Evolutionary conservation across 768 basidiomycete species (phyloP), one percentile per base, ranked within the genome.

Genomic region (Tubosaeta sp.): DNA sequence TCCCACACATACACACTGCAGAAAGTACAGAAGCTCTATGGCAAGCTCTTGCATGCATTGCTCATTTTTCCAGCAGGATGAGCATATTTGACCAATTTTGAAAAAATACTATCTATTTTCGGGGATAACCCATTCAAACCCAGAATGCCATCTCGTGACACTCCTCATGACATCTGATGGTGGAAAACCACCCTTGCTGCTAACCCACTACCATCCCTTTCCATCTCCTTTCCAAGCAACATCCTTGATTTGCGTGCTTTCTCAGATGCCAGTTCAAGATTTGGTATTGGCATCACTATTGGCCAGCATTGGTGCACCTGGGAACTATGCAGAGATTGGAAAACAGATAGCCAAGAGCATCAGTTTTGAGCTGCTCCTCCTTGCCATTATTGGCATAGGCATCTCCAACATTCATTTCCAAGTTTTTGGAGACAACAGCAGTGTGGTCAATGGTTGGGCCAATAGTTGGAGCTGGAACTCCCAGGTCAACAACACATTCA

Each of bases 291-390:
- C 0, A 41, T 68, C 34, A 24, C 9, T 12, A 24, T 24, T 18
- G 22, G 21, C 12, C n/a, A n/a, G n/a, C n/a, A n/a, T n/a, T n/a
- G n/a, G n/a, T n/a, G n/a, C n/a, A 8, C 25, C 25, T 27, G 25
- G 25, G 25, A 27, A 27, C 25, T 27, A 27, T 27, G 25, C 8
- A 11, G 22, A 6, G 11, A n/a, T 9, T 53, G 55, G 74, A 30
- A 66, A n/a, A 69, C 69, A 0, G 55, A 61, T 13, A 50, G 59
- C 0, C 29, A 66, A 1, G 54, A 71, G 70, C 0, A 53, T 77
- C 10, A 71, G 72, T 0, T 72, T 80, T 46, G 64, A 76, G 22
- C 55, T 78, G n/a, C 71, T 77, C 30, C 51, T 70, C 19, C 40
- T 7, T 1, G 40, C 62, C 7, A 44, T 67, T 44, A 4, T 48